Evolutionary conservation across 306 rosid species (phyloP).

Genomic region (Erythrophleum fordii): DNA sequence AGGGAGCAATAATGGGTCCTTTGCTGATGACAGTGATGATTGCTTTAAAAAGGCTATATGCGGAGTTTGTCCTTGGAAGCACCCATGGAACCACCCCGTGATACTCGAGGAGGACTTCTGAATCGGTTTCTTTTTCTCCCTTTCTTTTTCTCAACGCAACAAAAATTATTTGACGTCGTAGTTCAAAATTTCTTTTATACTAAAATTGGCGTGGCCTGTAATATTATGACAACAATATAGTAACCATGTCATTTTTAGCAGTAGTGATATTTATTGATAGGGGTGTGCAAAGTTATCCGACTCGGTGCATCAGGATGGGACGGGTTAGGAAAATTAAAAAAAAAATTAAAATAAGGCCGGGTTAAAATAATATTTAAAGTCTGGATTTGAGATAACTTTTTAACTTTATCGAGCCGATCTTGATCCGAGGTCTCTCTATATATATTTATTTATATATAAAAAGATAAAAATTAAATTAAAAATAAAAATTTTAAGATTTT

Average conservation of each 20-base stretch:
- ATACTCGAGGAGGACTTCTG: neutral
- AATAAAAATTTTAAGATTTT: no score
- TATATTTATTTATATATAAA: no score
- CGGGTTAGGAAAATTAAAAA: no score
- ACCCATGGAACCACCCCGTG: slow-evolving; percentile 6
- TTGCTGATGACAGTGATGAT: slow-evolving; percentile 52
- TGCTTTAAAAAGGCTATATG: slow-evolving; percentile 44
- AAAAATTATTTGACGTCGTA: neutral
- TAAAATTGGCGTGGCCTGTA: neutral
- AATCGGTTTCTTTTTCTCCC: neutral
- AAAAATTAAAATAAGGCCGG: no score
- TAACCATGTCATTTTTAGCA: neutral
- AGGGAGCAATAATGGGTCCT: slow-evolving; percentile 57
- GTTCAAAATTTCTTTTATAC: neutral
- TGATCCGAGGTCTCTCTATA: no score
- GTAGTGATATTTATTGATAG: neutral
- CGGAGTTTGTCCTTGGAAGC: slow-evolving; percentile 47
- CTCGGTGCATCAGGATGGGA: no score
- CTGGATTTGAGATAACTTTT: no score
- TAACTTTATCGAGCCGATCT: no score
- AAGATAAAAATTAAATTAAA: no score
- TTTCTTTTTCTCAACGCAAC: neutral
- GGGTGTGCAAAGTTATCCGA: no score
- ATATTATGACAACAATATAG: neutral
- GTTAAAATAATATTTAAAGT: no score